These are phyloP conservation scores for Scytalidium lignicola DNA, from an alignment of 2,329 filamentous ascomycete species.

Conservation along the genomic window DNA sequence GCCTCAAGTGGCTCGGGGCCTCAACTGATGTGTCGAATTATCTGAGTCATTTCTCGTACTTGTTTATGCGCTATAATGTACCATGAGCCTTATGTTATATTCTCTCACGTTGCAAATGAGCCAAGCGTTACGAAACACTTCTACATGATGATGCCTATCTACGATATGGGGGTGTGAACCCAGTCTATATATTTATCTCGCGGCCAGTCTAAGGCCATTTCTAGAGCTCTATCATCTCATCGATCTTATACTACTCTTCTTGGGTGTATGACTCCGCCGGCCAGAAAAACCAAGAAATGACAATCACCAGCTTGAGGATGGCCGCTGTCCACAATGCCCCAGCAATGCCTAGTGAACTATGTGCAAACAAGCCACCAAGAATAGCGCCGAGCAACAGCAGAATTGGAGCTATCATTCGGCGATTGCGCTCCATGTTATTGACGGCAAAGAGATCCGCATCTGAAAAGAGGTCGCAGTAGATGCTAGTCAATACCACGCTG, in stretches of 20 bases:
- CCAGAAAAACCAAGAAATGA: conserved; percentile 57
- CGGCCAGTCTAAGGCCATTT: too few species aligned
- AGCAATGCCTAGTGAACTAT: conserved; percentile 41
- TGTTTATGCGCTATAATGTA: too few species aligned
- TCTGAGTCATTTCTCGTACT: too few species aligned
- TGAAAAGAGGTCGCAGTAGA: conserved; percentile 77
- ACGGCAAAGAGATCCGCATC: conserved; percentile 45
- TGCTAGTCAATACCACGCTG: conserved; percentile 71
- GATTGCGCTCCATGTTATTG: conserved; percentile 44
- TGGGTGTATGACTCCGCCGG: conserved; percentile 32
- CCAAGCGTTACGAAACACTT: too few species aligned
- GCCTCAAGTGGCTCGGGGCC: too few species aligned
- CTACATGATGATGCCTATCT: too few species aligned
- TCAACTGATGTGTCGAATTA: too few species aligned
- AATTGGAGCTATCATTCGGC: conserved; percentile 42
- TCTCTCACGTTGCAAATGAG: too few species aligned
- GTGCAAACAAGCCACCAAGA: conserved; percentile 46
- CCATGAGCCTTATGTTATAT: too few species aligned
- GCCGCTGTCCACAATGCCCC: conserved; percentile 40
- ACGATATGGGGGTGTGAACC: too few species aligned
- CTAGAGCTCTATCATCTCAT: too few species aligned
- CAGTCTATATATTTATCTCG: too few species aligned
- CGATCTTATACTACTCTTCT: neutral
- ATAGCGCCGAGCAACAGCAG: conserved; percentile 46
- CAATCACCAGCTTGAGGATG: conserved; percentile 47